Base-by-base conservation (phyloP, 2,329 filamentous ascomycete species). In the Helminthosporium solani region DNA sequence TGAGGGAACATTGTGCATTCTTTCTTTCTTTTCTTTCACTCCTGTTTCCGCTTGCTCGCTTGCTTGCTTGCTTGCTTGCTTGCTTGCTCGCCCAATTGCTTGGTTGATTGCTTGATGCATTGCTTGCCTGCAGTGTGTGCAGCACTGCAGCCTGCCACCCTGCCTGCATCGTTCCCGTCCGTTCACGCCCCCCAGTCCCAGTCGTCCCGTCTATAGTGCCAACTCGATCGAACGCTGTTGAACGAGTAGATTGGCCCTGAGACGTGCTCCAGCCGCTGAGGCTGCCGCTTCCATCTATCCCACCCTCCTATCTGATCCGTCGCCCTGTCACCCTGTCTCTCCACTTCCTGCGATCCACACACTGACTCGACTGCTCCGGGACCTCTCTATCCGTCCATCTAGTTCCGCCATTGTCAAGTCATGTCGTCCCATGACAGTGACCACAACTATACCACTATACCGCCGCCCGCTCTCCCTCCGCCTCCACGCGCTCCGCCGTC, bases 401-500 rank as follows among this genome's bases (percentile, higher is more conserved):
- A n/a, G n/a, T n/a, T n/a, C 7, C 15, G 33, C 15, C 8, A 15
- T 19, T 43, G 47, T 38, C 41, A 37, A 16, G 33, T 46, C 41
- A 42, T 42, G 40, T 31, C 40, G 20, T 50, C 27, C 31, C n/a
- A 28, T 23, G 16, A 20, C 21, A 3, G 2, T 23, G 9, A 40
- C 37, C 5, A 30, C 25, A 20, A 41, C 25, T 33, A 41, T 16
- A 2, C 3, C 16, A n/a, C 34, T 4, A 21, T 12, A 7, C 14
- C 31, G 2, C 40, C 54, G 51, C 57, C 47, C 43, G 50, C 54
- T 46, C 53, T 54, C 44, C 58, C 54, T 33, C 54, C 59, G 15
- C 60, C 62, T 35, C 57, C 60, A 33, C 52, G 60, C 38, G 53
- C 52, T 19, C 51, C 60, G 47, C 53, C 57, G 18, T 55, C 47